These are phyloP conservation scores for Pichia sp. DNA, from an alignment of 1,139 yeast species.

Conservation along the genomic window DNA sequence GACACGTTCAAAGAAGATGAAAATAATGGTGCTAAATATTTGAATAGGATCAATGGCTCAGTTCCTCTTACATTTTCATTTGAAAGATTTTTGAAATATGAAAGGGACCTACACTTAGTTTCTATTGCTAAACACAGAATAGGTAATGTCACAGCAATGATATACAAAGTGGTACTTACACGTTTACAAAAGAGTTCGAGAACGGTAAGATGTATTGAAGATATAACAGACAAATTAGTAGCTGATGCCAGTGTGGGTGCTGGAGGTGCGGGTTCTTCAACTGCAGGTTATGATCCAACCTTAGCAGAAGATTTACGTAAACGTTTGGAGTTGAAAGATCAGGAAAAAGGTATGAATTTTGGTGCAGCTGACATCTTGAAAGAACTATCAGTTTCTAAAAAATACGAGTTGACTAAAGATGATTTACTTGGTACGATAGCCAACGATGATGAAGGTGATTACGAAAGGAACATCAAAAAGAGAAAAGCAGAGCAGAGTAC, in stretches of 20 bases:
- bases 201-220: conserved; percentile 26
- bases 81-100: conserved; percentile 57
- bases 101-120: conserved; percentile 58
- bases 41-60: conserved; percentile 34
- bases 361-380: conserved; percentile 48
- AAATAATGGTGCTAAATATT: conserved; percentile 4
- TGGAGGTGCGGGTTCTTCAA: conserved; percentile 17
- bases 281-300: conserved; percentile 28
- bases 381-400: conserved; percentile 34
- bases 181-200: conserved; percentile 54
- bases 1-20: conserved; percentile 4
- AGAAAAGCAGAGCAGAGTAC: conserved; percentile 17
- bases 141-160: conserved; percentile 59
- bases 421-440: conserved; percentile 46
- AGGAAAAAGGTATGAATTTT: conserved; percentile 30
- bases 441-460: conserved; percentile 30
- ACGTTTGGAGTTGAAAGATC: conserved; percentile 21
- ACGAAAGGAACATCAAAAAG: conserved; percentile 28
- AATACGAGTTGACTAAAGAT: conserved; percentile 15
- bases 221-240: conserved; percentile 21
- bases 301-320: conserved; percentile 16
- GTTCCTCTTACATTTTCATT: conserved; percentile 58
- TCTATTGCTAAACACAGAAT: conserved; percentile 59
- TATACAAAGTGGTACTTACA: conserved; percentile 54
- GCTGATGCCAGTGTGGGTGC: conserved; percentile 20